A percentile compares a stretch with the other conserved stretches of the same genome.
These are phyloP conservation scores for Toxicodendron radicans DNA, from an alignment of 345 rosid species.

Conservation along the genomic window DNA sequence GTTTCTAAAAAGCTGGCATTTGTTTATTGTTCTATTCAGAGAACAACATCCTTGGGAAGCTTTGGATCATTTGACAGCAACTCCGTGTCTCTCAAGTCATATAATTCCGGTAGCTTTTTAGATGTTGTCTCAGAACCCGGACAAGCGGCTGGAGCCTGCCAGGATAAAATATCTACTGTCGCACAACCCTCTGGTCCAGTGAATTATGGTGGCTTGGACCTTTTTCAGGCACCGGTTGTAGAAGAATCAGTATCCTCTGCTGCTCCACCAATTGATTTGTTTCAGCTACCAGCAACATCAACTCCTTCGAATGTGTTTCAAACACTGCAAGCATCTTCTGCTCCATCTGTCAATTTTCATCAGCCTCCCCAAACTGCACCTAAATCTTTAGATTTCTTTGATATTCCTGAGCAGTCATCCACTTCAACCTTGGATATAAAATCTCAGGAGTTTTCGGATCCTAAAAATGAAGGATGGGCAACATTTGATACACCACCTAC, in stretches of 20 bases:
- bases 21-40: slow-evolving; percentile 45
- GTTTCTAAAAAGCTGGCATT: slow-evolving; percentile 24
- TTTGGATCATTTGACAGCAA: slow-evolving; percentile 62
- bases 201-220: slow-evolving; percentile 46
- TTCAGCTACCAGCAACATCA: slow-evolving; percentile 52
- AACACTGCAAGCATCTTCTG: slow-evolving; percentile 26
- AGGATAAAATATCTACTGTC: slow-evolving; percentile 35
- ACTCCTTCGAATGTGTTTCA: slow-evolving; percentile 40
- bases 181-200: slow-evolving; percentile 34
- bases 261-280: slow-evolving; percentile 59
- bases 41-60: slow-evolving; percentile 76
- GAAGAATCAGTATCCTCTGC: slow-evolving; percentile 41
- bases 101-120: slow-evolving; percentile 47
- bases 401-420: slow-evolving; percentile 44
- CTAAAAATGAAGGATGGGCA: slow-evolving; percentile 88
- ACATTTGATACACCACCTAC: slow-evolving; percentile 69
- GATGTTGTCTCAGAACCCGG: slow-evolving; percentile 52
- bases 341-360: slow-evolving; percentile 34
- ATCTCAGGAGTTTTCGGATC: slow-evolving; percentile 33
- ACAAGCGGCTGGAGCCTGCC: slow-evolving; percentile 36
- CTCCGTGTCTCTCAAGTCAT: slow-evolving; percentile 59
- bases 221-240: slow-evolving; percentile 32
- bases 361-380: slow-evolving; percentile 46
- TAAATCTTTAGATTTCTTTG: slow-evolving; percentile 52
- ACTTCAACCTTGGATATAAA: slow-evolving; percentile 26